Percentiles rank a stretch among this genome's conserved stretches.
Conservation (phyloP, 768 basidiomycete genomes). For the Trichaptum fuscoviolaceum region DNA sequence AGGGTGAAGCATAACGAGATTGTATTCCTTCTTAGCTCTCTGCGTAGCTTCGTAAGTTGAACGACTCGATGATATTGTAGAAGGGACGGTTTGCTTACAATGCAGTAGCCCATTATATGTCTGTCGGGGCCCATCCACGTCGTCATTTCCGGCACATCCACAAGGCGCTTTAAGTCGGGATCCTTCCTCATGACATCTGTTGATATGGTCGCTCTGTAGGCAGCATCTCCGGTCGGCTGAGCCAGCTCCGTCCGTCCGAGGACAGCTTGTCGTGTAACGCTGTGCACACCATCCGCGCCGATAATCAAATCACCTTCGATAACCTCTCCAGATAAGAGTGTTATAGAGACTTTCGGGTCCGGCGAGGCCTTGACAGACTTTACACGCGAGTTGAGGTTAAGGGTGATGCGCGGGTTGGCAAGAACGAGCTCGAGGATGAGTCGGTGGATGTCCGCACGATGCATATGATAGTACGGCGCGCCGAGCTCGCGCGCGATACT, state of each 20-base stretch:
- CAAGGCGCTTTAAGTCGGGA: constrained; percentile 15
- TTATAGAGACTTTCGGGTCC: constrained; percentile 24
- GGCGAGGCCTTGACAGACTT: constrained; percentile 22
- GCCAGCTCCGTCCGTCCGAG: constrained; percentile 15
- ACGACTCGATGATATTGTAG: neutral
- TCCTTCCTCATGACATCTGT: constrained; percentile 12
- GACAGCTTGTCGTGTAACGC: constrained; percentile 17
- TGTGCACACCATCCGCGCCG: constrained; percentile 28
- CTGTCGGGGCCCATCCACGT: constrained; percentile 17
- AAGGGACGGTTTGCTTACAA: constrained; percentile 7
- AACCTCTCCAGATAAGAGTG: constrained; percentile 31
- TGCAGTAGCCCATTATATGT: constrained; percentile 12
- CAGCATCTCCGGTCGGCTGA: constrained; percentile 18
- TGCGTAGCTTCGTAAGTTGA: neutral
- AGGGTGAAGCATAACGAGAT: constrained; percentile 16
- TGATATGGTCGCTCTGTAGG: constrained; percentile 19
- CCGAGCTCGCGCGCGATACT: constrained; percentile 27
- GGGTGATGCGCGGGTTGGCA: constrained; percentile 23
- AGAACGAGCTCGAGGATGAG: constrained; percentile 30
- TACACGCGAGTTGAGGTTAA: constrained; percentile 31
- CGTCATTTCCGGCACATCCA: constrained; percentile 20
- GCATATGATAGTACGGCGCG: constrained; percentile 37
- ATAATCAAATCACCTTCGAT: constrained; percentile 32
- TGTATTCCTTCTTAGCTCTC: constrained; percentile 17
- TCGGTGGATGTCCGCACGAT: constrained; percentile 38